Percentiles rank a stretch among this genome's conserved stretches.
phyloP scores from a whole-genome alignment of 2,329 filamentous ascomycete species.

The Aspergillus aculeatus region DNA sequence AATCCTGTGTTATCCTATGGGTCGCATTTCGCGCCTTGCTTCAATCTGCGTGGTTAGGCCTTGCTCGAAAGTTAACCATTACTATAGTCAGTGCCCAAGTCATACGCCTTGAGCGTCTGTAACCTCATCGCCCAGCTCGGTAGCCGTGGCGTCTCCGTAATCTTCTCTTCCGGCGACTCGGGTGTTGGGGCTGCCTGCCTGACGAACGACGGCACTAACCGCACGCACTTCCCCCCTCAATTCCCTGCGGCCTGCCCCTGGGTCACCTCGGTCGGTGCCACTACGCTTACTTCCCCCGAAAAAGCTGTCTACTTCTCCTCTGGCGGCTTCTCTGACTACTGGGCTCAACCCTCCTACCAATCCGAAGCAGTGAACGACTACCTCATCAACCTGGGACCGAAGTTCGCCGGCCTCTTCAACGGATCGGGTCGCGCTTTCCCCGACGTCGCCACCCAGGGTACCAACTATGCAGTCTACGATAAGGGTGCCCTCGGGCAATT shows the following conservation, averaged over 20 bases:
- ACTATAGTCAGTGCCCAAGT: constrained; percentile 32
- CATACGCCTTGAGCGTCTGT: constrained; percentile 42
- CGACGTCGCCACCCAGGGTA: constrained; percentile 41
- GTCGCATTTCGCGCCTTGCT: background rate
- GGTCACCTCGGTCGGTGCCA: constrained; percentile 46
- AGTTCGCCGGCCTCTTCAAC: constrained; percentile 34
- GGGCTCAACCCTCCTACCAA: constrained; percentile 38
- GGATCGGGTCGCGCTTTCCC: constrained; percentile 40
- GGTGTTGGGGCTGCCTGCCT: constrained; percentile 42
- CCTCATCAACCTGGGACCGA: constrained; percentile 27
- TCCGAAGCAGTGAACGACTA: constrained; percentile 37
- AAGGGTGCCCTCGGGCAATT: constrained; percentile 28
- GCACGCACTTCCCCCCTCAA: constrained; percentile 43
- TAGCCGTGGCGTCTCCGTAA: constrained; percentile 49
- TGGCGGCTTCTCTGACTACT: constrained; percentile 42
- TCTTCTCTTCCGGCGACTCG: constrained; percentile 52
- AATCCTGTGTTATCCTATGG: background rate
- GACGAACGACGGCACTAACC: constrained; percentile 36
- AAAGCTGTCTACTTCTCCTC: constrained; percentile 42
- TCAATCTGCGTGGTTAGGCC: background rate
- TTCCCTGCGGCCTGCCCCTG: constrained; percentile 42
- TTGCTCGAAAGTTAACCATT: background rate
- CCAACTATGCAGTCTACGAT: constrained; percentile 33
- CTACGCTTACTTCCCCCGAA: constrained; percentile 38
- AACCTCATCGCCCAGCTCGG: constrained; percentile 51